Conservation (phyloP, 1,139 yeast species). For the Kurtzmaniella quercitrusa region DNA sequence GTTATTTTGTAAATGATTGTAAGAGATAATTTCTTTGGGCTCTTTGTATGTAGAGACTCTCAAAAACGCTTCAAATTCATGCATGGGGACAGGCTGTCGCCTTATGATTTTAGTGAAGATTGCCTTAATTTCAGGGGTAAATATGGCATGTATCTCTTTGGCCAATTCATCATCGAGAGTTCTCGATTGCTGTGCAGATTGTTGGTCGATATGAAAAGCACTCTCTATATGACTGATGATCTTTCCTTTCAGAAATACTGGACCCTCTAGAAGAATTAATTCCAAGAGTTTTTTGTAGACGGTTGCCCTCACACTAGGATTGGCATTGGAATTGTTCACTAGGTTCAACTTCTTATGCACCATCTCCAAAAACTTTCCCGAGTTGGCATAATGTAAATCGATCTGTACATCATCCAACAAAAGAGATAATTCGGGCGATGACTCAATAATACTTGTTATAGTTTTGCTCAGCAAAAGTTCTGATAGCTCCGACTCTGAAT, state of each 20-base stretch:
- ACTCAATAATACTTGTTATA: slow-evolving; percentile 1
- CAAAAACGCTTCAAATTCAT: slow-evolving; percentile 16
- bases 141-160: not conserved
- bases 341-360: slow-evolving; percentile 36
- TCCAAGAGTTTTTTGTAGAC: slow-evolving; percentile 26
- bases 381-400: slow-evolving; percentile 27
- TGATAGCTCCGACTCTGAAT: not conserved
- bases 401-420: slow-evolving; percentile 23
- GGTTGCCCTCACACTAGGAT: slow-evolving; percentile 6
- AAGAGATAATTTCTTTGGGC: not conserved
- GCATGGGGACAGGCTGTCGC: slow-evolving; percentile 17
- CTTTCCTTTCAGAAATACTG: slow-evolving; percentile 32
- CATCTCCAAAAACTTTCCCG: slow-evolving; percentile 28
- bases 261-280: slow-evolving; percentile 25
- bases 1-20: slow-evolving; percentile 30
- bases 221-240: slow-evolving; percentile 22
- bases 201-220: slow-evolving; percentile 4
- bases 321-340: slow-evolving; percentile 15
- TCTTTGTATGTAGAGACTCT: not conserved
- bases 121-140: not conserved
- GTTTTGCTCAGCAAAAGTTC: not conserved
- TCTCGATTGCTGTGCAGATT: not conserved
- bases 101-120: slow-evolving; percentile 10
- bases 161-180: not conserved
- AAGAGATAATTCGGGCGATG: slow-evolving; percentile 7